These are phyloP conservation scores for Leccinum disarticulatum DNA, from an alignment of 768 basidiomycete species.

Conservation along the genomic window DNA sequence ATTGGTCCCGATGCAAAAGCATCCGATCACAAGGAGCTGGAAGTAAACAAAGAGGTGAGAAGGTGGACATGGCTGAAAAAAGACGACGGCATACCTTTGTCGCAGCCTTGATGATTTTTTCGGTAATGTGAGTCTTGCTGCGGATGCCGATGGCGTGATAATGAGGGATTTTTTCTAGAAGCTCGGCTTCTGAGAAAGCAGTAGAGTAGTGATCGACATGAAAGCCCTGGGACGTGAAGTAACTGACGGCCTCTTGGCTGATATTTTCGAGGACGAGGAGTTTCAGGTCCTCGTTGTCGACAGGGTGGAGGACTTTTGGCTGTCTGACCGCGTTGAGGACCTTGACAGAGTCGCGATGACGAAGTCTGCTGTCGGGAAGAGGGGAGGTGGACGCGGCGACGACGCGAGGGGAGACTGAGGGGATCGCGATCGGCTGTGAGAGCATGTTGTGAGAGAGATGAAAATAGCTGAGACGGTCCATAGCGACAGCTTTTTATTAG, in stretches of 20 bases:
- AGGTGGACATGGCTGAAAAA: neutral
- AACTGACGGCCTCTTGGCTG: slow-evolving; percentile 81
- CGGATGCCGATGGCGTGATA: slow-evolving; percentile 98
- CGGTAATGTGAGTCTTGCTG: slow-evolving; percentile 96
- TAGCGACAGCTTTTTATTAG: slow-evolving; percentile 13
- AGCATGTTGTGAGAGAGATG: slow-evolving; percentile 39
- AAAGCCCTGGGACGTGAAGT: slow-evolving; percentile 82
- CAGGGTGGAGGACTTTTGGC: slow-evolving; percentile 75
- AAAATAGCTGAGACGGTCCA: slow-evolving; percentile 12
- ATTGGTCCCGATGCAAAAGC: slow-evolving; percentile 99
- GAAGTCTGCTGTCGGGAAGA: slow-evolving; percentile 47
- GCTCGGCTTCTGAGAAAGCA: slow-evolving; percentile 91
- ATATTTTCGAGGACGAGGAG: slow-evolving; percentile 94
- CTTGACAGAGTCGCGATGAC: slow-evolving; percentile 34
- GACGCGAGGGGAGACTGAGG: slow-evolving; percentile 26
- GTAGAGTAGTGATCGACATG: slow-evolving; percentile 86
- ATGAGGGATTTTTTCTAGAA: slow-evolving; percentile 73
- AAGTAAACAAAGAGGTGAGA: slow-evolving; percentile 1
- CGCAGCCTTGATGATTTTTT: slow-evolving; percentile 83
- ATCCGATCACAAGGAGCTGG: slow-evolving; percentile 93
- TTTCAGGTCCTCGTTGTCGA: slow-evolving; percentile 76
- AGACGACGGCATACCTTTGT: slow-evolving; percentile 57
- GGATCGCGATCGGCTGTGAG: slow-evolving; percentile 45
- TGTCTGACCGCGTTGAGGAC: slow-evolving; percentile 43
- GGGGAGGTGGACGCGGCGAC: slow-evolving; percentile 60